Percentiles rank a stretch among this genome's conserved stretches.
These are phyloP conservation scores for Sporothrix pallida DNA, from an alignment of 2,329 filamentous ascomycete genomes.

Conservation along the genomic window DNA sequence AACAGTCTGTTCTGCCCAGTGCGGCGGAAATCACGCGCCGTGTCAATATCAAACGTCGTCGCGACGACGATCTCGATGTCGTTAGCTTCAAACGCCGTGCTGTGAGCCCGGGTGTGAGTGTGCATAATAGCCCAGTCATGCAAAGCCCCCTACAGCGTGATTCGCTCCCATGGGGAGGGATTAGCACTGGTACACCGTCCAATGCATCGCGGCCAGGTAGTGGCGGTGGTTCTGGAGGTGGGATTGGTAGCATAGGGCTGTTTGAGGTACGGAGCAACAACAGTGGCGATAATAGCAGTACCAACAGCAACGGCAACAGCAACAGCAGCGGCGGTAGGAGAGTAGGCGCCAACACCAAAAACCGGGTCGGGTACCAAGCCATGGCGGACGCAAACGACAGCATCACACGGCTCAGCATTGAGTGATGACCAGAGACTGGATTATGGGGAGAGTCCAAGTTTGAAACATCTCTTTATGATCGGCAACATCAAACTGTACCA, in stretches of 20 bases:
- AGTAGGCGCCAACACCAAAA: slow-evolving; percentile 52
- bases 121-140: slow-evolving; percentile 85
- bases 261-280: slow-evolving; percentile 48
- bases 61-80: slow-evolving; percentile 83
- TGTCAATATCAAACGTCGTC: slow-evolving; percentile 79
- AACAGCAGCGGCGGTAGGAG: slow-evolving; percentile 46
- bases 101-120: slow-evolving; percentile 88
- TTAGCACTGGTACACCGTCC: slow-evolving; percentile 53
- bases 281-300: slow-evolving; percentile 50
- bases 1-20: slow-evolving; percentile 55
- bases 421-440: slow-evolving; percentile 53
- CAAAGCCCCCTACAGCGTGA: slow-evolving; percentile 83
- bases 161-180: slow-evolving; percentile 71
- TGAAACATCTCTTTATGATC: neutral
- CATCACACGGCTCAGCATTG: slow-evolving; percentile 96
- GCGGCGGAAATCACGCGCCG: slow-evolving; percentile 78
- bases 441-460: too few species aligned
- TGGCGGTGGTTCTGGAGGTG: slow-evolving; percentile 41
- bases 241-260: slow-evolving; percentile 30
- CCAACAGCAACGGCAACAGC: slow-evolving; percentile 41
- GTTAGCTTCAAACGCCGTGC: slow-evolving; percentile 88
- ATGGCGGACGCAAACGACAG: slow-evolving; percentile 97
- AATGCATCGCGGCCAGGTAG: slow-evolving; percentile 56
- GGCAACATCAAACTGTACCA: too few species aligned
- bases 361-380: slow-evolving; percentile 79